These are phyloP conservation scores for Dillenia turbinata DNA, from an alignment of 164 flowering plant species.

Conservation along the genomic window DNA sequence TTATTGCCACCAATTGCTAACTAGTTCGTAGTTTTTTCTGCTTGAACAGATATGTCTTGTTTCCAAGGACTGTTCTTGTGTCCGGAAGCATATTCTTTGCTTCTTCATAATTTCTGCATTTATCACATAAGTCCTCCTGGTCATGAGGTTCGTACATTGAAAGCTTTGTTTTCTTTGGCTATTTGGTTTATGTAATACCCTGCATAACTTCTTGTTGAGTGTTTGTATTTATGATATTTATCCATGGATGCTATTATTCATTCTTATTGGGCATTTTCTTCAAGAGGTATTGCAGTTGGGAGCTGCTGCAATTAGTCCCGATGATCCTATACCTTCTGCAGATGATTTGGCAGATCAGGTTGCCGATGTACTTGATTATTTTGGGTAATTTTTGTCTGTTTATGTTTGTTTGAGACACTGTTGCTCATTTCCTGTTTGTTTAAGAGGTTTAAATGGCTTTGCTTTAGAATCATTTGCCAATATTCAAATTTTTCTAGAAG, in stretches of 20 bases:
- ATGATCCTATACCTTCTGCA: constrained; percentile 42
- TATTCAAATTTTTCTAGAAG: no score
- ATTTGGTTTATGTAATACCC: no score
- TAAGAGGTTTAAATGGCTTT: no score
- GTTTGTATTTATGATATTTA: no score
- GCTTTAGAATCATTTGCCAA: no score
- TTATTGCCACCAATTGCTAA: no score
- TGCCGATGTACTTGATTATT: constrained; percentile 53
- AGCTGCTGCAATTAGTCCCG: constrained; percentile 46
- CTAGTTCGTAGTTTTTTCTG: no score
- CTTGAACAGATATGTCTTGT: constrained; percentile 22
- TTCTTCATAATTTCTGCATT: constrained; percentile 28
- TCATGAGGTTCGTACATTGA: constrained; percentile 20
- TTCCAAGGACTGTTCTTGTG: constrained; percentile 29
- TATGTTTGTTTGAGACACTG: no score
- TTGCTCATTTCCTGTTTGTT: no score
- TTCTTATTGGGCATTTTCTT: constrained; percentile 18
- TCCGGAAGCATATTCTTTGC: constrained; percentile 22
- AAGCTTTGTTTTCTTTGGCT: no score
- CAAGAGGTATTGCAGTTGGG: constrained; percentile 64
- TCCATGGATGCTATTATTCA: constrained; percentile 9
- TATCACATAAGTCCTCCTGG: constrained; percentile 26
- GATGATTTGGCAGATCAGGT: constrained; percentile 70
- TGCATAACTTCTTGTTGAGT: no score
- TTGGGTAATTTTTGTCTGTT: constrained; percentile 19